Evolutionary conservation across 2,329 filamentous ascomycete genomes (phyloP).

Genomic region (Ophiostoma perfectum): DNA sequence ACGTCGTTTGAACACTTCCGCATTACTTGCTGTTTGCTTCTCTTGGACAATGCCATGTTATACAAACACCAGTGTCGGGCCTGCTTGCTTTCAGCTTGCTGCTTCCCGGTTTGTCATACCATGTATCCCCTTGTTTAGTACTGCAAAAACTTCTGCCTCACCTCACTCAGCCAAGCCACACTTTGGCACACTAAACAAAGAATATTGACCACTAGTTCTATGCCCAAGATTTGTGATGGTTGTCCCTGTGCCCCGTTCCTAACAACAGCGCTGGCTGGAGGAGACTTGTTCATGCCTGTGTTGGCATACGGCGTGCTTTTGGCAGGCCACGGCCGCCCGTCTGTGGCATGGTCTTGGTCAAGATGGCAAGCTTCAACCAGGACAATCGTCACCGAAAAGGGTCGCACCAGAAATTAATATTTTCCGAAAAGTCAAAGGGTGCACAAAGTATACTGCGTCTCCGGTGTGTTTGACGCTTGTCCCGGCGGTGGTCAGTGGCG

Average conservation of each 20-base stretch:
- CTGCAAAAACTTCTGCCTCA: background rate
- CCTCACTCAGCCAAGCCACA: constrained; percentile 14
- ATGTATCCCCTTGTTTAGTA: background rate
- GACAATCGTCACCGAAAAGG: constrained; percentile 1
- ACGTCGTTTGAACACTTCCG: constrained; percentile 1
- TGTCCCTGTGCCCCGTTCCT: background rate
- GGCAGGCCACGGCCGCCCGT: background rate
- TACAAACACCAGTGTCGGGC: constrained; percentile 17
- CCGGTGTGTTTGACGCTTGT: background rate
- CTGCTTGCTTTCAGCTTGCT: constrained; percentile 6
- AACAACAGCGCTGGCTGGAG: background rate
- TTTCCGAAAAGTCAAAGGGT: background rate
- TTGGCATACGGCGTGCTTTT: constrained; percentile 9
- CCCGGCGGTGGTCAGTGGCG: background rate
- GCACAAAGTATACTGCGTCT: constrained; percentile 10
- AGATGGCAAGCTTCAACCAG: background rate
- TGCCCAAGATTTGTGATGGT: background rate
- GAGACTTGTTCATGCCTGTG: background rate
- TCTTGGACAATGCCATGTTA: constrained; percentile 10
- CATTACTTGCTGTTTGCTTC: background rate
- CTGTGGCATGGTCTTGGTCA: constrained; percentile 9
- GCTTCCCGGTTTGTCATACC: constrained; percentile 14
- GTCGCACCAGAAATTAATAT: background rate
- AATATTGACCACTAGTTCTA: too few species aligned
- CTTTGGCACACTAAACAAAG: background rate